Evolutionary conservation across 164 flowering plant species (phyloP), one percentile per base, ranked within the genome.

Genomic region (Stephania yunnanensis): DNA sequence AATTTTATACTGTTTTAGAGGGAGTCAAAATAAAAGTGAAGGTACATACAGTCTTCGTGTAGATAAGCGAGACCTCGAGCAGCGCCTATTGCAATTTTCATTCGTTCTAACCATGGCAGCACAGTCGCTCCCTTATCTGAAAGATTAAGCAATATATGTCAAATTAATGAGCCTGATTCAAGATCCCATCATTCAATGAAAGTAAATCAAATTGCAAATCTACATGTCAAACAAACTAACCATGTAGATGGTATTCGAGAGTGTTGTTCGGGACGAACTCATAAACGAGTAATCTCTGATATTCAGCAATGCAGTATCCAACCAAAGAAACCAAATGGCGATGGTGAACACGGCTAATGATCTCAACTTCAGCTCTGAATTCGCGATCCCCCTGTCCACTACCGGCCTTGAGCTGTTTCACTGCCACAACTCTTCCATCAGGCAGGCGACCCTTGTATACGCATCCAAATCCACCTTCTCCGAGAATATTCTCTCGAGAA

Each of bases 41-140:
- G 48, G 75, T 68, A 83, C 94, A 30, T 81, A 92, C 97, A 92
- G 77, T 90, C 97, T 82, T 92, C 94, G 73, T 90, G 97, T 66
- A 92, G 84, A 80, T 92, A 92, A 22, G 93, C 92, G 81, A 92
- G 80, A 42, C 97, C 97, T 80, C 86, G 87, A 52, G 97, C 97
- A 75, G 97, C 74, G 31, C 94, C 97, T 22, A 88, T 10, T 42
- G 94, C 91, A 77, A 92, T 88, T 76, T 81, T 87, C 50, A 89
- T 52, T 80, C 97, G 83, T 70, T 87, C 88, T 17, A 85, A n/a
- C 91, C 92, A 90, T 7, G 89, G 89, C 87, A 90, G 76, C 36
- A 85, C 86, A 22, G 89, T 86, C 75, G 78, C 1, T 76, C 82
- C 92, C 29, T 77, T 74, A 65, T 87, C 92, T 92, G 89, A 36